phyloP scores from a whole-genome alignment of 306 rosid species.

The Gleditsia sinensis region DNA sequence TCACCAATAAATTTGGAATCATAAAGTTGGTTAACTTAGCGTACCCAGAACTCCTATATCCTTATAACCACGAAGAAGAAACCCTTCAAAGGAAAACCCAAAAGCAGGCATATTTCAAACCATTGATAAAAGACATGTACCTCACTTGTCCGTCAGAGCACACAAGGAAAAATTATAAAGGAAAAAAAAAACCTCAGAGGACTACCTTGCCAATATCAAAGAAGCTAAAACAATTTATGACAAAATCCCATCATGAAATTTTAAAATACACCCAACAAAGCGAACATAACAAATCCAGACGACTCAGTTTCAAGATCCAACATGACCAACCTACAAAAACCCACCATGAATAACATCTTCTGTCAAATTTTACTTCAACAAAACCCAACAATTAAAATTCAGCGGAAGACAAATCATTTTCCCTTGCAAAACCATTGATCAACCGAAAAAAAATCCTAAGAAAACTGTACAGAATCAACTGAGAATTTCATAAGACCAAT shows the following conservation, averaged over 20 bases:
- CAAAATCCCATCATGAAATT: conserved; percentile 15
- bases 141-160: conserved; percentile 22
- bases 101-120: conserved; percentile 18
- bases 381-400: conserved; percentile 10
- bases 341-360: not conserved
- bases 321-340: conserved; percentile 1
- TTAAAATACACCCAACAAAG: not conserved
- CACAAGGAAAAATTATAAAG: not conserved
- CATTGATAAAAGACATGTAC: not conserved
- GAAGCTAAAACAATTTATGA: conserved; percentile 4
- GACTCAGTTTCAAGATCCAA: conserved; percentile 55
- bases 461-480: conserved; percentile 6
- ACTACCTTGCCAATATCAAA: conserved; percentile 17
- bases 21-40: conserved; percentile 21
- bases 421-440: conserved; percentile 20
- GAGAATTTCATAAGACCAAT: conserved; percentile 30
- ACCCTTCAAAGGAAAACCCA: conserved; percentile 16
- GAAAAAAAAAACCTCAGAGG: conserved; percentile 10
- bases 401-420: not conserved
- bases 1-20: conserved; percentile 30
- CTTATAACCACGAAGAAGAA: conserved; percentile 34
- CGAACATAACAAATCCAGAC: conserved; percentile 16
- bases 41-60: conserved; percentile 42
- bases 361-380: not conserved
- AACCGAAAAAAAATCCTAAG: conserved; percentile 14